Evolutionary conservation across 78 protist species (phyloP).

Genomic region (Polysphondylium violaceum): DNA sequence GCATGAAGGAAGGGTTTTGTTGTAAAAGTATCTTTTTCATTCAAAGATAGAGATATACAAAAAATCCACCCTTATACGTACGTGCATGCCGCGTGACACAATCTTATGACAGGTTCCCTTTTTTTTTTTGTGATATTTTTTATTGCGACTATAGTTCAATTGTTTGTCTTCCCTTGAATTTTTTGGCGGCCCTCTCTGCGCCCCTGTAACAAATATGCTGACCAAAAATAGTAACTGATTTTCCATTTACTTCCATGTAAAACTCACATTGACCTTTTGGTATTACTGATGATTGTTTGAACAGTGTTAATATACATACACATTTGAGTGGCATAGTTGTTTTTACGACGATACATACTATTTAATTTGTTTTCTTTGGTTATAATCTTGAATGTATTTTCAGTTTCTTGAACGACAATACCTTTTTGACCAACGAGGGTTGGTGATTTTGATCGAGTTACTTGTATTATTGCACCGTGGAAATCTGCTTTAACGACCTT

Average conservation of each 20-base stretch:
- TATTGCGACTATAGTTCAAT: conserved; percentile 39
- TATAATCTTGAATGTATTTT: conserved; percentile 74
- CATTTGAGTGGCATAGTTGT: background rate
- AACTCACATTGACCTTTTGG: conserved; percentile 62
- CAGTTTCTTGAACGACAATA: conserved; percentile 78
- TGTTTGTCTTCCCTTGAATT: conserved; percentile 50
- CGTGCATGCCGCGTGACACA: too few species aligned
- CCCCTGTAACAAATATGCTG: conserved; percentile 67
- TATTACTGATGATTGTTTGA: conserved; percentile 10
- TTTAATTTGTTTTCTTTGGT: conserved; percentile 74
- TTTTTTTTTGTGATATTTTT: too few species aligned
- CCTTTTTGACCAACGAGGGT: conserved; percentile 74
- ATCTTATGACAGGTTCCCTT: background rate
- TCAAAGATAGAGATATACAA: too few species aligned
- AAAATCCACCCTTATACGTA: too few species aligned
- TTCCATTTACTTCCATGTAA: background rate
- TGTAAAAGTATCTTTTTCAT: too few species aligned
- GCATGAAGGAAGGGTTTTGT: too few species aligned
- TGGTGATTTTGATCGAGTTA: conserved; percentile 57
- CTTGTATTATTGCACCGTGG: conserved; percentile 70
- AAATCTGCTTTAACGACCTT: conserved; percentile 64
- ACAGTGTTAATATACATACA: background rate
- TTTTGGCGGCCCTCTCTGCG: conserved; percentile 46
- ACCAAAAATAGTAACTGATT: conserved; percentile 47
- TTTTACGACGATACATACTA: background rate